phyloP scores from a whole-genome alignment of 2,329 filamentous ascomycete species.

The Apiospora kogelbergensis region DNA sequence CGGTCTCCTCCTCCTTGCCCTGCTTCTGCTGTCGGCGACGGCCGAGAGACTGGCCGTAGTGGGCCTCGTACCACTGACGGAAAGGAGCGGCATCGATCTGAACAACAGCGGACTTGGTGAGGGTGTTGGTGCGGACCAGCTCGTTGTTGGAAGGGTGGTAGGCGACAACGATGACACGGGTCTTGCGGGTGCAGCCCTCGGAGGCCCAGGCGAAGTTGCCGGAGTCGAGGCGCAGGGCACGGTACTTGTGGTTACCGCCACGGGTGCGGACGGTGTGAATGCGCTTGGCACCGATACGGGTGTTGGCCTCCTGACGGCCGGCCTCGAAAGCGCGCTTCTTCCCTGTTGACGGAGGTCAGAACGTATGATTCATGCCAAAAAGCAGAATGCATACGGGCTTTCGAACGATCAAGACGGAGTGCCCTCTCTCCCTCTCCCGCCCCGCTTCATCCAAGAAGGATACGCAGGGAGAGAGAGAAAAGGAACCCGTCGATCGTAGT shows the following conservation, averaged over 20 bases:
- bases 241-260: conserved; percentile 99
- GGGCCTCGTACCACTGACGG: conserved; percentile 99
- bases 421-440: background rate
- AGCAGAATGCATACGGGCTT: conserved; percentile 62
- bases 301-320: conserved; percentile 98
- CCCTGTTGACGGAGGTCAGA: conserved; percentile 74
- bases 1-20: conserved; percentile 65
- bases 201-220: conserved; percentile 99
- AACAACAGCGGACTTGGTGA: conserved; percentile 98
- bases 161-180: conserved; percentile 95
- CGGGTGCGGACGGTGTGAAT: conserved; percentile 96
- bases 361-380: conserved; percentile 55
- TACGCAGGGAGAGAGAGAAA: background rate
- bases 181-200: conserved; percentile 97
- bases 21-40: conserved; percentile 87
- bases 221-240: conserved; percentile 95
- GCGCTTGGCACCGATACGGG: conserved; percentile 96
- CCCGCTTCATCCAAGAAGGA: background rate
- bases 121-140: conserved; percentile 99
- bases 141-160: conserved; percentile 99
- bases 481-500: conserved; percentile 5
- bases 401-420: conserved; percentile 39
- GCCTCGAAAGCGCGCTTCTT: conserved; percentile 99
- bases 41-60: conserved; percentile 91
- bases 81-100: conserved; percentile 98